A percentile compares a stretch with the other conserved stretches of the same genome.
Conservation (phyloP, 1,139 yeast species). For the Suhomyces ambrosiae region DNA sequence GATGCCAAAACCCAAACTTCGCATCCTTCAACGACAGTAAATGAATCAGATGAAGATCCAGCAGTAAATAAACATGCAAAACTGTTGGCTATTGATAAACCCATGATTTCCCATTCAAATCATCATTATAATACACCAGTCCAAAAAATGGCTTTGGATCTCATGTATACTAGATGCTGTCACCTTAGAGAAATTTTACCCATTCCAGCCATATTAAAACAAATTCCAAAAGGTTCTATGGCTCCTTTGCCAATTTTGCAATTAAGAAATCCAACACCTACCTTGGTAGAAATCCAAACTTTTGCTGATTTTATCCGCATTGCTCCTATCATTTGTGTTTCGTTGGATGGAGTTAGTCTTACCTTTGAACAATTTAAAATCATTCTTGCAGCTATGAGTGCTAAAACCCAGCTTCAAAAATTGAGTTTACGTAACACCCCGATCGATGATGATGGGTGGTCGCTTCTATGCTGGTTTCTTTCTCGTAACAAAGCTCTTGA, state of each 20-base stretch:
- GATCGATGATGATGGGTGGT: slow-evolving; percentile 70
- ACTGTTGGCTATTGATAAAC: slow-evolving; percentile 50
- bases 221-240: slow-evolving; percentile 67
- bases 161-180: slow-evolving; percentile 73
- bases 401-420: slow-evolving; percentile 63
- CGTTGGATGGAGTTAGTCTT: slow-evolving; percentile 69
- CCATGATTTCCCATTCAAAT: slow-evolving; percentile 38
- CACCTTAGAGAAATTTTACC: slow-evolving; percentile 74
- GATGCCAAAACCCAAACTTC: slow-evolving; percentile 24
- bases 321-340: slow-evolving; percentile 69
- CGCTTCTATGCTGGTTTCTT: slow-evolving; percentile 66
- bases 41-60: slow-evolving; percentile 39
- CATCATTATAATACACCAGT: slow-evolving; percentile 37
- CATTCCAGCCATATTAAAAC: slow-evolving; percentile 74
- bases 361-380: slow-evolving; percentile 66
- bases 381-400: slow-evolving; percentile 60
- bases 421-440: slow-evolving; percentile 73
- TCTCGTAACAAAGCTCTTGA: slow-evolving; percentile 59
- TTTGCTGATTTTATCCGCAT: slow-evolving; percentile 75
- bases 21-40: slow-evolving; percentile 4
- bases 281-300: slow-evolving; percentile 70
- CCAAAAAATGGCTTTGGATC: slow-evolving; percentile 56
- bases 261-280: slow-evolving; percentile 70
- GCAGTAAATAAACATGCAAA: slow-evolving; percentile 45
- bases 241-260: slow-evolving; percentile 69